Base-by-base conservation (phyloP, 2,329 filamentous ascomycete genomes). In the Hypoxylon sp. region DNA sequence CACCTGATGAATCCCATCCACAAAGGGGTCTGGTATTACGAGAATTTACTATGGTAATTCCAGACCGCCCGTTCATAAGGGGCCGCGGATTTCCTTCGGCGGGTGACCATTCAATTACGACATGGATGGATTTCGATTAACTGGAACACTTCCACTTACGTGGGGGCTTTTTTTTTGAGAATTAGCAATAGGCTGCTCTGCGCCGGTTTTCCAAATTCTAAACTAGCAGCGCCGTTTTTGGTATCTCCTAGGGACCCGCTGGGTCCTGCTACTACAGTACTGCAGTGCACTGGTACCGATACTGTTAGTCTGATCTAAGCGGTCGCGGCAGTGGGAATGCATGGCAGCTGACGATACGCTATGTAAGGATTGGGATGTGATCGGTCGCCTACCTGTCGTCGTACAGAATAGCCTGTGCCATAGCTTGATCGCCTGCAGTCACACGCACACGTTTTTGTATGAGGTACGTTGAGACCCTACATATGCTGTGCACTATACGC, bases 101-200 rank as follows among this genome's bases (percentile, higher is more conserved):
- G 33, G 63, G 44, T 60, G 61, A 51, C 44, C 62, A 42, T 65
- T 53, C 48, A 44, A 61, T 57, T 46, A 37, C 46, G 47, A 56
- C 65, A 63, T 62, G 62, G 65, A 59, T 63, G 54, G 39, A 65
- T 65, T 54, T 51, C 61, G 63, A 65, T 65, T 68, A 46, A 64
- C 63, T 67, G 33, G 35, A 47, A 48, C 47, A 53, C 55, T 54
- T 55, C 61, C 56, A 54, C 55, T 46, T 70, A 14, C 53, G 68
- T 70, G 68, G 68, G 56, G 33, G 31, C 1, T 2, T 35, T 46
- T 53, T 2, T 35, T 46, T 53, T 8, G 29, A 44, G 33, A 29
- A 29, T 22, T 14, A 22, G 54, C 26, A 6, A 29, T 29, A 29
- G 29, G 29, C 29, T 31, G 22, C 31, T 13, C 37, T 51, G n/a